phyloP scores from a whole-genome alignment of 1,139 yeast species.

The Pichia sp. region DNA sequence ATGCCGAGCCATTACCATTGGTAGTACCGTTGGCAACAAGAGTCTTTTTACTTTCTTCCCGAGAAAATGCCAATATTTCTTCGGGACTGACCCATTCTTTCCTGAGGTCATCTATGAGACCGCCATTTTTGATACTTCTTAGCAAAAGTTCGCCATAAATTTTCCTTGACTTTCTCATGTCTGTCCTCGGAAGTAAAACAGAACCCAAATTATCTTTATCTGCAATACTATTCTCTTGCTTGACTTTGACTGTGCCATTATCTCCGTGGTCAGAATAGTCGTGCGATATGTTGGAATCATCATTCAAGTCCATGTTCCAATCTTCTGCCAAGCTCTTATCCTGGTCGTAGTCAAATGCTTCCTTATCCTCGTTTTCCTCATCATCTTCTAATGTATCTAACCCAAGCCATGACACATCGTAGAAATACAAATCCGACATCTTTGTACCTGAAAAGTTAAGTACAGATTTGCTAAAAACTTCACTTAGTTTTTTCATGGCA shows the following conservation, averaged over 20 bases:
- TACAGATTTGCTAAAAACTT: slow-evolving; percentile 37
- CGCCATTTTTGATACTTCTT: slow-evolving; percentile 24
- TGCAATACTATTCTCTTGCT: not conserved
- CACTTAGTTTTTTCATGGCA: slow-evolving; percentile 35
- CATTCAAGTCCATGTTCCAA: slow-evolving; percentile 5
- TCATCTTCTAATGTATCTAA: slow-evolving; percentile 27
- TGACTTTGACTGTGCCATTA: not conserved
- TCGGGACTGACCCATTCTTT: slow-evolving; percentile 28
- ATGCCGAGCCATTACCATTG: not conserved
- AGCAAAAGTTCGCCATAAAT: slow-evolving; percentile 22
- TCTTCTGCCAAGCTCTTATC: slow-evolving; percentile 3
- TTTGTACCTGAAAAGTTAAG: slow-evolving; percentile 37
- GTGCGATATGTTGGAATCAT: not conserved
- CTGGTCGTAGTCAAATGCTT: not conserved
- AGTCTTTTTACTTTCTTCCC: slow-evolving; percentile 20
- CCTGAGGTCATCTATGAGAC: slow-evolving; percentile 28
- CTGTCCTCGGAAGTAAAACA: slow-evolving; percentile 15
- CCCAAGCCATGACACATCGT: slow-evolving; percentile 68
- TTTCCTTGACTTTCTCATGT: slow-evolving; percentile 17
- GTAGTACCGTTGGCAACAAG: not conserved
- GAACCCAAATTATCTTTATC: not conserved
- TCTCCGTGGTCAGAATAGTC: not conserved
- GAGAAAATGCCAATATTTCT: slow-evolving; percentile 20
- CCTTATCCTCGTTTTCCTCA: slow-evolving; percentile 16
- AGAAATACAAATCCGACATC: slow-evolving; percentile 53